A percentile compares a stretch with the other conserved stretches of the same genome.
These are phyloP conservation scores for Cicer arietinum DNA, from an alignment of 306 rosid genomes.

Conservation along the genomic window DNA sequence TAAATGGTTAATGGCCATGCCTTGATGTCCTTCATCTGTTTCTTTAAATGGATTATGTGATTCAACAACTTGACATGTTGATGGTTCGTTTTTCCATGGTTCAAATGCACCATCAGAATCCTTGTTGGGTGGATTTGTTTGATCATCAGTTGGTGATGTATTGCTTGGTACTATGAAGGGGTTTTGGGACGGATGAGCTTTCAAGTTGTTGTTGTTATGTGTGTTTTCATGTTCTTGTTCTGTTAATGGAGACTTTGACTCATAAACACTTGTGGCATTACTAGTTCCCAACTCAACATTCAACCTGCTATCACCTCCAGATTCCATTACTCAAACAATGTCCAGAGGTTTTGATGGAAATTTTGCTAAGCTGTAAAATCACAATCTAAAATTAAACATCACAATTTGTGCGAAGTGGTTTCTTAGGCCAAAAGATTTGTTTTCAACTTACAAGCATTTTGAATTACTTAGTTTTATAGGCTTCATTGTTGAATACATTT, in stretches of 20 bases:
- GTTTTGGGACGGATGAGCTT: conserved; percentile 42
- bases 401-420: not conserved
- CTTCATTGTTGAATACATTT: not conserved
- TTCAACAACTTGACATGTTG: not conserved
- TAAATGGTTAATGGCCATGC: not conserved
- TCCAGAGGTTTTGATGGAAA: conserved; percentile 29
- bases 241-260: not conserved
- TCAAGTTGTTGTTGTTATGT: not conserved
- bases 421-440: not conserved
- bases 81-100: conserved; percentile 11
- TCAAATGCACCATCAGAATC: not conserved
- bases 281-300: conserved; percentile 20
- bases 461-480: not conserved
- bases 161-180: not conserved
- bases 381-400: conserved; percentile 22
- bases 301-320: conserved; percentile 27
- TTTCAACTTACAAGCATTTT: not conserved
- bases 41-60: not conserved
- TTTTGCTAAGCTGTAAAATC: conserved; percentile 19
- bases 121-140: not conserved
- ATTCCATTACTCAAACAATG: conserved; percentile 41
- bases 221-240: conserved; percentile 41
- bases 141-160: not conserved
- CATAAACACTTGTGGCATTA: conserved; percentile 16
- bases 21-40: conserved; percentile 33